A percentile compares a stretch with the other conserved stretches of the same genome.
Evolutionary conservation across 768 basidiomycete species (phyloP).

Genomic region (Fibroporia radiculosa): DNA sequence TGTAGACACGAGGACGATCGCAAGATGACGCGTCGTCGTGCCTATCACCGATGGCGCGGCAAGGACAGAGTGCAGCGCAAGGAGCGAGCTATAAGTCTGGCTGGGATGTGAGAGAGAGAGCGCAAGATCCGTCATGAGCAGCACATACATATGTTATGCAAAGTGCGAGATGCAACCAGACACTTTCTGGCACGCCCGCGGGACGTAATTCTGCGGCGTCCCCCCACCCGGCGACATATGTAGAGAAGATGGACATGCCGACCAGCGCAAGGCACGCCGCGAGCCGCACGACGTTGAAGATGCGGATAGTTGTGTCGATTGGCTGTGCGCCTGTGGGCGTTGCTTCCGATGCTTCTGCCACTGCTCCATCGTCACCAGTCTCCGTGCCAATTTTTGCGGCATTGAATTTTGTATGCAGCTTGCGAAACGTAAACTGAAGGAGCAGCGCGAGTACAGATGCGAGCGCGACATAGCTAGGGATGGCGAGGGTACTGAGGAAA

Average conservation of each 20-base stretch:
- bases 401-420: constrained; percentile 1
- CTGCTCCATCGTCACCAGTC: constrained; percentile 2
- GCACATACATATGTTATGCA: constrained; percentile 12
- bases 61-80: constrained; percentile 14
- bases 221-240: no score
- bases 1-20: constrained; percentile 35
- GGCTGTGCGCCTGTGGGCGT: background rate
- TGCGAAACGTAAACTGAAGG: constrained; percentile 7
- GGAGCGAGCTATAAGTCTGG: constrained; percentile 17
- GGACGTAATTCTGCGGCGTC: constrained; percentile 19
- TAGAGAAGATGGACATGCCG: constrained; percentile 38
- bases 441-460: constrained; percentile 6
- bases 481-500: constrained; percentile 4
- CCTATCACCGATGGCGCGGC: constrained; percentile 7
- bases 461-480: constrained; percentile 6
- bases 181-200: background rate
- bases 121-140: background rate
- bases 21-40: constrained; percentile 35
- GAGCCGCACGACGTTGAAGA: constrained; percentile 40
- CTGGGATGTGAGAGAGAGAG: background rate
- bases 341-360: background rate
- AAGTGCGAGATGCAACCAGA: constrained; percentile 13
- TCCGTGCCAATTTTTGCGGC: background rate
- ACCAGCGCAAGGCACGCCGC: constrained; percentile 40
- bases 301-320: constrained; percentile 21